Conservation (phyloP, 495 filamentous ascomycete genomes). For the Trichocladium uniseriatum region DNA sequence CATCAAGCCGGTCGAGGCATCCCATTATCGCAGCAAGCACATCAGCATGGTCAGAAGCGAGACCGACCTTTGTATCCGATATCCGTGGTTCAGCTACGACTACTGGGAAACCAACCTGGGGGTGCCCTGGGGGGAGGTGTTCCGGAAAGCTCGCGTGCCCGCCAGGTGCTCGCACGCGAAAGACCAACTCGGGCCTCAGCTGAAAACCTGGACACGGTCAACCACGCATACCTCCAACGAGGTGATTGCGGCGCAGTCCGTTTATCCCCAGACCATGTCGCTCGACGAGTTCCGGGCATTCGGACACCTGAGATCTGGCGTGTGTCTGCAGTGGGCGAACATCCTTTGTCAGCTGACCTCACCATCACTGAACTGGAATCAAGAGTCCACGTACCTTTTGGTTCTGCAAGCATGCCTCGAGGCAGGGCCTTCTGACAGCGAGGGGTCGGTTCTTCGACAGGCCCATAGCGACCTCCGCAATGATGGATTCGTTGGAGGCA, state of each 20-base stretch:
- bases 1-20: slow-evolving; percentile 8
- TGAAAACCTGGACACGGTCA: slow-evolving; percentile 10
- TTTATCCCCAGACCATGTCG: slow-evolving; percentile 34
- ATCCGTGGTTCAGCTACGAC: slow-evolving; percentile 30
- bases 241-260: slow-evolving; percentile 38
- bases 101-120: slow-evolving; percentile 20
- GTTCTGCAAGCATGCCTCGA: slow-evolving; percentile 44
- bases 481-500: background rate
- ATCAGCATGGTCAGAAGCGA: slow-evolving; percentile 19
- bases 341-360: slow-evolving; percentile 42
- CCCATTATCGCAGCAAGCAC: slow-evolving; percentile 12
- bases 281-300: slow-evolving; percentile 46
- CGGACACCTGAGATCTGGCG: slow-evolving; percentile 37
- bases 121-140: background rate
- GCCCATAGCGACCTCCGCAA: slow-evolving; percentile 1
- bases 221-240: slow-evolving; percentile 28
- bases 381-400: slow-evolving; percentile 35
- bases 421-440: slow-evolving; percentile 27
- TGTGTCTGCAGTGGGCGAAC: slow-evolving; percentile 47
- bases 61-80: slow-evolving; percentile 35
- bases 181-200: background rate
- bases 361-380: slow-evolving; percentile 39
- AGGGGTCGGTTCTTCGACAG: background rate
- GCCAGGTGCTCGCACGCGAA: slow-evolving; percentile 8
- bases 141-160: background rate